Base-by-base conservation (phyloP, 2,329 filamentous ascomycete species). In the Alternaria metachromatica region DNA sequence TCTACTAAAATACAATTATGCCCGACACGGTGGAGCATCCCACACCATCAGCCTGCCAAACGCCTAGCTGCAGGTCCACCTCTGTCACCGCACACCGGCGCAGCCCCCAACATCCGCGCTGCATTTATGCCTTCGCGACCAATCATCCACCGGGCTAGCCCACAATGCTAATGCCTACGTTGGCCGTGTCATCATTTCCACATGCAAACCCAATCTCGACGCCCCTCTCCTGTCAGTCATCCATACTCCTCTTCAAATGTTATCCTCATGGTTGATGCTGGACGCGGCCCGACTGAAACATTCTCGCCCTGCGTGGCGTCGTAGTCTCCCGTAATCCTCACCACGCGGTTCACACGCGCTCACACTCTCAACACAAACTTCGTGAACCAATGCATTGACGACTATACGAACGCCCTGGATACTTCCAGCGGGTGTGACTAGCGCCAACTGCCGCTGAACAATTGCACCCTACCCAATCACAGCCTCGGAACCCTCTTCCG, bases 401-500 rank as follows among this genome's bases (percentile, higher is more conserved):
- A 62, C 51, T 67, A 63, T 57, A 43, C 45, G 44, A 60, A 70
- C 60, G 60, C 60, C 55, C 33, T 54, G 43, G 21, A 60, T 55
- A 50, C 60, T 55, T 43, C 44, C 26, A 46, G 49, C 56, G 64
- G 63, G 58, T 67, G 62, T 62, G 58, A 28, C 63, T 63, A 65
- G 63, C 65, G 63, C 58, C 67, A 65, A 65, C 63, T 61, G 53
- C 66, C 65, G 37, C 63, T 60, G 44, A 45, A 41, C 60, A 66
- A 50, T 56, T 54, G 25, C 41, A 18, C 65, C 60, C 59, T 69
- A 49, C 58, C 75, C 63, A 76, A 77, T 76, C 72, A 76, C 54
- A 62, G 49, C 56, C 55, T 21, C 61, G 59, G 64, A 56, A 18
- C 61, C 67, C 64, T 58, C 53, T 62, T 58, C 55, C 12, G 20